Percentiles rank a stretch among this genome's conserved stretches.
Conservation (phyloP, 805 yeast genomes). For the Pichia insulana region DNA sequence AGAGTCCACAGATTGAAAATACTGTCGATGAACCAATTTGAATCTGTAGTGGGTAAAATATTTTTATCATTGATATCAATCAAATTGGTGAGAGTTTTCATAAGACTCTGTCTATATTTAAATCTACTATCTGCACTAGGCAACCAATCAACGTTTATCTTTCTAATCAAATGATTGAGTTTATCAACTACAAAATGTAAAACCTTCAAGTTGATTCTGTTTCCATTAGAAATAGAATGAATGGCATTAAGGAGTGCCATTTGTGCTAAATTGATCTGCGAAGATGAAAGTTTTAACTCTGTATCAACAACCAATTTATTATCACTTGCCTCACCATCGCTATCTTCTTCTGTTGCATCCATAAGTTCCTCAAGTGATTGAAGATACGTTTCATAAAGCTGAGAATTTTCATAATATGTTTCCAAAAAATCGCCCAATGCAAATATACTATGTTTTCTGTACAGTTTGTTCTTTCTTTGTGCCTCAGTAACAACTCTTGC, state of each 20-base stretch:
- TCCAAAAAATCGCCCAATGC: conserved; percentile 41
- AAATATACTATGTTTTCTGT: conserved; percentile 49
- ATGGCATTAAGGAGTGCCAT: neutral
- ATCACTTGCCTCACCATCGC: conserved; percentile 25
- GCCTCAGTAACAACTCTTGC: conserved; percentile 50
- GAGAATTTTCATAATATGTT: conserved; percentile 20
- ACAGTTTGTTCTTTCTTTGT: conserved; percentile 54
- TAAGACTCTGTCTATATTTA: conserved; percentile 23
- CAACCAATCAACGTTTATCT: conserved; percentile 4
- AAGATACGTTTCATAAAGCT: conserved; percentile 31
- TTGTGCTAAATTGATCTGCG: neutral
- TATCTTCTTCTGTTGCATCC: conserved; percentile 30
- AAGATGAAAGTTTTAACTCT: neutral
- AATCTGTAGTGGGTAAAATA: neutral
- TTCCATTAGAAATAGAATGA: conserved; percentile 1
- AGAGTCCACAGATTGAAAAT: conserved; percentile 4
- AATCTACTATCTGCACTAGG: conserved; percentile 10
- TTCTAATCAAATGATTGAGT: neutral
- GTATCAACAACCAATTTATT: conserved; percentile 17
- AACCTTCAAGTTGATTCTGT: neutral
- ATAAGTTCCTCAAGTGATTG: conserved; percentile 21
- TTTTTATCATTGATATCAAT: conserved; percentile 5
- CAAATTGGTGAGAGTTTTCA: conserved; percentile 8
- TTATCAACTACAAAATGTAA: conserved; percentile 1
- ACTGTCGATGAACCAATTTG: neutral